Conservation (phyloP, 208 protist species). For the Leishmania aethiopica region DNA sequence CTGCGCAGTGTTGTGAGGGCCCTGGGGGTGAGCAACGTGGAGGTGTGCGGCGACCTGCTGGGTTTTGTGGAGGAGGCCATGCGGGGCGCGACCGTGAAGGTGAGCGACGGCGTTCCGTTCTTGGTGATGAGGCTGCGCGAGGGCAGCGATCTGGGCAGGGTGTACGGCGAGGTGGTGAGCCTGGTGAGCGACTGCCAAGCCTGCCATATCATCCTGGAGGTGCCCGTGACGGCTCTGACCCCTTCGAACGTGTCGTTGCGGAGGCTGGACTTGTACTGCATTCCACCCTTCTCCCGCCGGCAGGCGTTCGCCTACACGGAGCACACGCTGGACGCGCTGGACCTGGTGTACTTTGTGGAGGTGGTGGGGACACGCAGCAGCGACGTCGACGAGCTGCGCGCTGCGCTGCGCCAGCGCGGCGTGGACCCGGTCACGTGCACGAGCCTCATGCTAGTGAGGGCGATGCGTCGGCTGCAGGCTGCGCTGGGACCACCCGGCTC, state of each 20-base stretch:
- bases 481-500: constrained; percentile 7
- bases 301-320: constrained; percentile 82
- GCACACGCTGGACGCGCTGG: constrained; percentile 72
- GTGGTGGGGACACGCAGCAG: constrained; percentile 79
- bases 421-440: too few relatives aligned
- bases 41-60: constrained; percentile 79
- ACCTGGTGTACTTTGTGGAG: constrained; percentile 77
- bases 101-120: constrained; percentile 53
- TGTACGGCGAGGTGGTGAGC: constrained; percentile 72
- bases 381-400: constrained; percentile 85
- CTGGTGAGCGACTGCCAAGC: constrained; percentile 71
- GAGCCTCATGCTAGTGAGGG: too few relatives aligned
- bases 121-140: constrained; percentile 77
- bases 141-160: constrained; percentile 55
- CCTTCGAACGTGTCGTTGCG: constrained; percentile 55
- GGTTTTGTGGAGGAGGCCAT: constrained; percentile 34
- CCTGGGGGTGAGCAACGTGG: constrained; percentile 77
- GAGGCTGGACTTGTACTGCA: constrained; percentile 73
- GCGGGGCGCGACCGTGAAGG: constrained; percentile 25
- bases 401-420: too few relatives aligned
- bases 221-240: constrained; percentile 70
- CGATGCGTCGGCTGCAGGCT: too few relatives aligned
- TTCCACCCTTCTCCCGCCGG: constrained; percentile 70
- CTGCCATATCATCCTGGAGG: constrained; percentile 78
- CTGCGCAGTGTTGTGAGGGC: constrained; percentile 64